Base-by-base conservation (phyloP, 805 yeast species). In the Jamesozyma jinghongensis region DNA sequence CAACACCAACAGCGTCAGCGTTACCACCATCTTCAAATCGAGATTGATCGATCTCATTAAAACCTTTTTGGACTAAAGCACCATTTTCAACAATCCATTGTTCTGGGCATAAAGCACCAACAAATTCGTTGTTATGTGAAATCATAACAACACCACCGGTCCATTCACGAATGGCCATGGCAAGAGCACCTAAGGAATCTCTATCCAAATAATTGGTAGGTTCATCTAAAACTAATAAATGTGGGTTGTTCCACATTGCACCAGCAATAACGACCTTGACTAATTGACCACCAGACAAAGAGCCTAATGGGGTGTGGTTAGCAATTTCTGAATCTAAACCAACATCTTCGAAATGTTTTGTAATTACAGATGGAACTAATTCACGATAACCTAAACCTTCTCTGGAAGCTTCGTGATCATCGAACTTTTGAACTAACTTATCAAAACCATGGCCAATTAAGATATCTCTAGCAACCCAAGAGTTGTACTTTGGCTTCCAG, bases 201-300 rank as follows among this genome's bases (percentile, higher is more conserved):
- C 98, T 82, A 67, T 90, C 98, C 68, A 90, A 73, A 72, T 92
- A 90, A 70, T 90, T 90, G 57, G 97, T 90, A 62, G 98, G 98
- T 75, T 90, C 98, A 67, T 90, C 98, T 46, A 90, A 74, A 33
- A 90, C 98, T 49, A 90, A 75, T 65, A 90, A 75, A 65, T 90
- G 98, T 16, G 98, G 98, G 62, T 90, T 92, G 68, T 92, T 90
- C 98, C 98, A 90, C 92, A 90, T 90, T 49, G 97, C 97, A 67
- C 97, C 98, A 12, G 97, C 97, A 69, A 90, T 90, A 45, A 90
- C 98, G 48, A 90, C 97, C 67, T 90, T 90, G 46, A 90, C 98
- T 62, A 90, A 75, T 70, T 90, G 98, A 56, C 98, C 98, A 62
- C 98, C 98, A 19, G 97, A 87, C 49, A 90, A 72, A 5, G 95